phyloP scores from a whole-genome alignment of 139 green algal genomes.

The Diplosphaera chodatii region DNA sequence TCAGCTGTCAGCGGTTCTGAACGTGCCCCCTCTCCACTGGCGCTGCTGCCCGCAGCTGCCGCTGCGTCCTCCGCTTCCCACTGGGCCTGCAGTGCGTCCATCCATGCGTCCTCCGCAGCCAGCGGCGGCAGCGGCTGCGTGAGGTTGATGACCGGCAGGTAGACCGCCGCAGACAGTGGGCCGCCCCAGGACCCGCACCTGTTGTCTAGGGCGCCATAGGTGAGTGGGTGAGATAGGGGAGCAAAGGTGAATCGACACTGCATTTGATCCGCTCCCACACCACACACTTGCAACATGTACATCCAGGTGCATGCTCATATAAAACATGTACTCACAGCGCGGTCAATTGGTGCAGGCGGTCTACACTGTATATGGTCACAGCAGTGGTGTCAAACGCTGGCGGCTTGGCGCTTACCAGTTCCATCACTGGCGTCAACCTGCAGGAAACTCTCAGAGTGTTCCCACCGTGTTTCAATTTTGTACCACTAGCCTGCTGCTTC shows the following conservation, averaged over 20 bases:
- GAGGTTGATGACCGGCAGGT: background rate
- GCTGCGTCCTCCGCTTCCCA: background rate
- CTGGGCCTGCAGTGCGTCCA: background rate
- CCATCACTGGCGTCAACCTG: background rate
- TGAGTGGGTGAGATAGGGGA: too few species aligned
- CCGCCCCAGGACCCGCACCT: background rate
- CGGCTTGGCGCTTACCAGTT: background rate
- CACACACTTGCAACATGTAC: too few species aligned
- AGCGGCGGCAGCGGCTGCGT: background rate
- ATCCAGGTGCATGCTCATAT: too few species aligned
- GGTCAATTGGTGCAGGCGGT: background rate
- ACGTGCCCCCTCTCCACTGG: background rate
- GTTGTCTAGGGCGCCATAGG: too few species aligned
- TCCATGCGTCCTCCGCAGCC: background rate
- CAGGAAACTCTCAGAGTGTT: too few species aligned
- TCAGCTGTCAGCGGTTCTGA: too few species aligned
- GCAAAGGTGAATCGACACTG: too few species aligned
- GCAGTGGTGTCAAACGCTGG: background rate
- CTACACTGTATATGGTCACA: background rate
- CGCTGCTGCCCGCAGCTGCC: background rate
- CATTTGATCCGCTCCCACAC: too few species aligned
- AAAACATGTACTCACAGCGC: background rate
- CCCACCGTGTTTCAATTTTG: too few species aligned
- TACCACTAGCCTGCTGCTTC: too few species aligned
- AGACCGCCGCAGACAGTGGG: background rate